Conservation (phyloP, 2,329 filamentous ascomycete genomes). For the Fusarium stilboides region DNA sequence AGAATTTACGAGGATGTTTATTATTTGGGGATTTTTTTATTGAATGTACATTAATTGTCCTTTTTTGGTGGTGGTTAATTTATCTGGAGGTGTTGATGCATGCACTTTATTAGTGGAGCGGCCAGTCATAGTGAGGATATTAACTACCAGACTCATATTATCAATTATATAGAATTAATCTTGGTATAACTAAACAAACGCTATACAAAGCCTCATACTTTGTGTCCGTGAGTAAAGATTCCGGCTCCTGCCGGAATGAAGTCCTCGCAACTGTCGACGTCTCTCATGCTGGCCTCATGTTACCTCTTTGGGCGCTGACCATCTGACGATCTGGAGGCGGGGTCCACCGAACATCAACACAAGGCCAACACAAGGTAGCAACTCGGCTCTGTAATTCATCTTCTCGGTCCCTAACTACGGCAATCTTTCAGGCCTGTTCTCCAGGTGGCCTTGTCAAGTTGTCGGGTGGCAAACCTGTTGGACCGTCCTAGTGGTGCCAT, state of each 20-base stretch:
- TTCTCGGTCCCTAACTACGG: slow-evolving; percentile 2
- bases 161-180: not conserved
- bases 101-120: slow-evolving; percentile 13
- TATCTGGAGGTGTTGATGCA: slow-evolving; percentile 8
- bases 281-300: slow-evolving; percentile 39
- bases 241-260: slow-evolving; percentile 35
- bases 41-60: slow-evolving; percentile 5
- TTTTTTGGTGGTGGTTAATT: not conserved
- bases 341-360: slow-evolving; percentile 32
- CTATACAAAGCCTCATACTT: not conserved
- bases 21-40: not conserved
- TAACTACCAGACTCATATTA: not conserved
- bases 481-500: slow-evolving; percentile 40
- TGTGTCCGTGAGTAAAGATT: slow-evolving; percentile 5
- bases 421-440: not conserved
- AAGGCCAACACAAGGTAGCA: slow-evolving; percentile 13
- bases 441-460: not conserved
- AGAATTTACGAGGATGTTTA: not conserved
- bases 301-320: slow-evolving; percentile 36
- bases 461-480: slow-evolving; percentile 27
- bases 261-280: slow-evolving; percentile 26
- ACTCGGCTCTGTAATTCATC: slow-evolving; percentile 7
- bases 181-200: not conserved
- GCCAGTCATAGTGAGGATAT: slow-evolving; percentile 8
- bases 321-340: slow-evolving; percentile 40